phyloP scores from a whole-genome alignment of 352 stramenopile species.

The Globisporangium cederbergense region DNA sequence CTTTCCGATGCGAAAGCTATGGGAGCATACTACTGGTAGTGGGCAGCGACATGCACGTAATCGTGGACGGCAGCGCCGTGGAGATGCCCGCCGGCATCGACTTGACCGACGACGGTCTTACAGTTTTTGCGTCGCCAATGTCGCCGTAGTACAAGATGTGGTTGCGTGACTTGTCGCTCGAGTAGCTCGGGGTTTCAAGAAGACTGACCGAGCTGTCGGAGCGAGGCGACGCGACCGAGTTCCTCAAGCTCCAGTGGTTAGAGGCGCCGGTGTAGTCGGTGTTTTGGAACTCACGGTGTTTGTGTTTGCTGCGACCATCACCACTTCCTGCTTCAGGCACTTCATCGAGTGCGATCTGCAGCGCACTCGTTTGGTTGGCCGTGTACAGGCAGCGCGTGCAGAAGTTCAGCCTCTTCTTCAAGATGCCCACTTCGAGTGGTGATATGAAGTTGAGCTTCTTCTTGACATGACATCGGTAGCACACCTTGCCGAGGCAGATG shows the following conservation, averaged over 20 bases:
- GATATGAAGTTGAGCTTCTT: conserved; percentile 14
- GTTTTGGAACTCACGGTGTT: background rate
- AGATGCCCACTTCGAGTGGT: conserved; percentile 25
- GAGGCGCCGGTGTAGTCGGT: background rate
- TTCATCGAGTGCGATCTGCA: conserved; percentile 30
- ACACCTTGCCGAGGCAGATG: conserved; percentile 5
- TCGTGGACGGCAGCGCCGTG: background rate
- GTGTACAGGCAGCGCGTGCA: conserved; percentile 10
- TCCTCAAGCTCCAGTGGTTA: conserved; percentile 4
- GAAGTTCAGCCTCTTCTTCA: conserved; percentile 22
- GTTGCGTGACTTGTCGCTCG: conserved; percentile 1
- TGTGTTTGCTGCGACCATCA: background rate
- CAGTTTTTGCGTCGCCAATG: background rate
- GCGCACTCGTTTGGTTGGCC: conserved; percentile 23
- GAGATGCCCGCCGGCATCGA: background rate
- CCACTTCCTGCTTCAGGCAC: conserved; percentile 8
- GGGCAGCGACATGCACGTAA: background rate
- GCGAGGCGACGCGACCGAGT: conserved; percentile 1
- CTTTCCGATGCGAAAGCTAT: no score
- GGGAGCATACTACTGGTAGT: background rate
- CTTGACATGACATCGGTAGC: background rate
- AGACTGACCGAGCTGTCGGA: conserved; percentile 6
- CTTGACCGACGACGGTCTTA: conserved; percentile 2
- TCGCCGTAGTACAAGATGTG: background rate
- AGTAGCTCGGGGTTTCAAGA: background rate